A percentile compares a stretch with the other conserved stretches of the same genome.
phyloP scores from a whole-genome alignment of 352 stramenopile species.

The Blastocystis sp. region DNA sequence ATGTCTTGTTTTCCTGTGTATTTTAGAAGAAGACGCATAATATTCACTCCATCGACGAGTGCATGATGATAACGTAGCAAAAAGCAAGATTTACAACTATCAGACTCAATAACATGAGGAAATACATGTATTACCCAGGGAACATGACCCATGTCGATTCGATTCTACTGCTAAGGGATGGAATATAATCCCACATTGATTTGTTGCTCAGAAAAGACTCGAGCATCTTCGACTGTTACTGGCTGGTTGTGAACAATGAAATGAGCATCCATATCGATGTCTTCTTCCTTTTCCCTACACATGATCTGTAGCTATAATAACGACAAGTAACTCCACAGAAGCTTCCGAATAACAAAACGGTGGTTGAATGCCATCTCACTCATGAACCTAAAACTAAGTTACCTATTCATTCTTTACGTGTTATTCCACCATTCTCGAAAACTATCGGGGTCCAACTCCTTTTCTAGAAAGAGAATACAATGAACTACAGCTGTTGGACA shows the following conservation, averaged over 20 bases:
- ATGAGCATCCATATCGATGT: background rate
- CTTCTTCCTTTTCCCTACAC: background rate
- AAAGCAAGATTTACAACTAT: background rate
- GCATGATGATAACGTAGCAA: conserved; percentile 17
- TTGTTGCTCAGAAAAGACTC: background rate
- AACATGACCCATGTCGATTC: background rate
- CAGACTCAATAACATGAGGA: background rate
- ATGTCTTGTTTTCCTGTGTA: background rate
- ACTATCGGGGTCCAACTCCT: background rate
- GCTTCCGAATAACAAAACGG: conserved; percentile 11
- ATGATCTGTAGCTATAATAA: background rate
- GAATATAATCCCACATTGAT: background rate
- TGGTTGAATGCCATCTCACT: background rate
- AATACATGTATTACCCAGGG: background rate
- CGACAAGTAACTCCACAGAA: conserved; percentile 16
- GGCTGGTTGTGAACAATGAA: background rate
- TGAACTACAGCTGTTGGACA: conserved; percentile 28
- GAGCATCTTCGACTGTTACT: background rate
- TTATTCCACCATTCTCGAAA: conserved; percentile 1
- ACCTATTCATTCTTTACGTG: background rate
- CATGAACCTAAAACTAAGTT: background rate
- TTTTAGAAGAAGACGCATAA: conserved; percentile 26
- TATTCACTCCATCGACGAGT: conserved; percentile 5
- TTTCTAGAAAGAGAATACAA: background rate
- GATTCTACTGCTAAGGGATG: background rate